Evolutionary conservation across 495 filamentous ascomycete genomes (phyloP).

Genomic region (Aspergillus biplanus): DNA sequence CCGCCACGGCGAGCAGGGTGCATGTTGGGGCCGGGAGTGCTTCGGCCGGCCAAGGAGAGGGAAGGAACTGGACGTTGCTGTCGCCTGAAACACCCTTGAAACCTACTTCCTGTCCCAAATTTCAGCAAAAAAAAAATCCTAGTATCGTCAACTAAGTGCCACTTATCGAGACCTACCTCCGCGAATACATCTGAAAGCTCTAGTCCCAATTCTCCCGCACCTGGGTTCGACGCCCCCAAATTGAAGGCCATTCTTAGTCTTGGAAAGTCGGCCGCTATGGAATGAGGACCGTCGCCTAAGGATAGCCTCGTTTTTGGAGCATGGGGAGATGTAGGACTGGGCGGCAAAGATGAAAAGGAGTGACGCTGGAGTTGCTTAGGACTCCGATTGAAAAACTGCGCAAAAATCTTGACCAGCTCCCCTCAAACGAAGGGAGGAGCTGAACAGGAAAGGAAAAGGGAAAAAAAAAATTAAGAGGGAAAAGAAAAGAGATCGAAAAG

Average conservation of each 20-base stretch:
- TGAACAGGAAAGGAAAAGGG: slow-evolving; percentile 14
- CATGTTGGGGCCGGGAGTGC: slow-evolving; percentile 76
- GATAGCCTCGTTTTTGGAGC: slow-evolving; percentile 36
- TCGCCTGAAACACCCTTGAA: slow-evolving; percentile 82
- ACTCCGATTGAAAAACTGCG: slow-evolving; percentile 48
- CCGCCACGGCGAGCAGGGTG: slow-evolving; percentile 84
- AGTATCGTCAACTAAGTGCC: background rate
- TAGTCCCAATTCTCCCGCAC: slow-evolving; percentile 42
- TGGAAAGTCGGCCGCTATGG: slow-evolving; percentile 45
- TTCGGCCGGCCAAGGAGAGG: slow-evolving; percentile 75
- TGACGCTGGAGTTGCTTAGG: slow-evolving; percentile 45
- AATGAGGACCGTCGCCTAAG: slow-evolving; percentile 43
- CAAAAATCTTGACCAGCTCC: slow-evolving; percentile 44
- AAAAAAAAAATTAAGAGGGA: slow-evolving; percentile 3
- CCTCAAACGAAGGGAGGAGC: slow-evolving; percentile 28
- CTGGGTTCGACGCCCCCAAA: slow-evolving; percentile 45
- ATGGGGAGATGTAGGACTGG: slow-evolving; percentile 42
- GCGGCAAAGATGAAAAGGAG: slow-evolving; percentile 42
- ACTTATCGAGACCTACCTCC: slow-evolving; percentile 42
- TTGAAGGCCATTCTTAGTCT: slow-evolving; percentile 70
- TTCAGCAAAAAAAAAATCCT: slow-evolving; percentile 4
- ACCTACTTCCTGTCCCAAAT: slow-evolving; percentile 65
- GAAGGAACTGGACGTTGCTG: slow-evolving; percentile 76
- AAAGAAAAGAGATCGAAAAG: background rate
- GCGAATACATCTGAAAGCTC: slow-evolving; percentile 53